These are phyloP conservation scores for Ilyonectria destructans DNA, from an alignment of 2,329 filamentous ascomycete species.

Conservation along the genomic window DNA sequence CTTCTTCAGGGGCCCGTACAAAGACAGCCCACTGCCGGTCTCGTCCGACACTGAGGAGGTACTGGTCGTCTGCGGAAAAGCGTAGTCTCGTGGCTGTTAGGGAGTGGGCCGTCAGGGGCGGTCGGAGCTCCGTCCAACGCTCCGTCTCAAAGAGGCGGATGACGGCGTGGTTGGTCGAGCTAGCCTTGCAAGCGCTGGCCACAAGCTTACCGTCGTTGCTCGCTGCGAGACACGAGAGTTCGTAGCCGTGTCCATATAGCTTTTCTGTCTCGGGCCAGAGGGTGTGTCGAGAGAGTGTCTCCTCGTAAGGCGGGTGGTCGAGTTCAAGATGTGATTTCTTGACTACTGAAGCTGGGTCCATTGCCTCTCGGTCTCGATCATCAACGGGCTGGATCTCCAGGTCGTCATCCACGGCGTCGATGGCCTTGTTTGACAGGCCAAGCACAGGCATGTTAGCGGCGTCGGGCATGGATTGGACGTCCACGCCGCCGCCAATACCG, in stretches of 20 bases:
- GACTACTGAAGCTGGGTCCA: conserved; percentile 70
- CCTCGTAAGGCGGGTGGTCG: conserved; percentile 87
- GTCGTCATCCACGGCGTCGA: conserved; percentile 72
- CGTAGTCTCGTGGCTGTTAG: conserved; percentile 87
- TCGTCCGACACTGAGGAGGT: conserved; percentile 89
- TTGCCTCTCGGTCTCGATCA: conserved; percentile 67
- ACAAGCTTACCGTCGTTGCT: conserved; percentile 83
- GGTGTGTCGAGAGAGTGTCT: conserved; percentile 89
- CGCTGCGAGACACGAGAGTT: conserved; percentile 89
- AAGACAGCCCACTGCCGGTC: conserved; percentile 95
- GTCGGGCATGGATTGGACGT: conserved; percentile 76
- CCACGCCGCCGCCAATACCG: conserved; percentile 65
- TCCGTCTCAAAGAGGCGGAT: conserved; percentile 91
- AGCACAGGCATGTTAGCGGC: conserved; percentile 96
- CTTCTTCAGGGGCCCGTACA: conserved; percentile 61
- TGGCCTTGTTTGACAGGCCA: conserved; percentile 95
- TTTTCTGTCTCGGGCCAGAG: conserved; percentile 98
- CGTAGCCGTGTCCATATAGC: conserved; percentile 97
- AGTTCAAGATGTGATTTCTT: conserved; percentile 76
- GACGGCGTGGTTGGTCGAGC: conserved; percentile 93
- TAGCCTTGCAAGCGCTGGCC: conserved; percentile 94
- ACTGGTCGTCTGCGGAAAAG: conserved; percentile 83
- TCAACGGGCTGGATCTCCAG: conserved; percentile 62
- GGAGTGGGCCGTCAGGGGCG: conserved; percentile 86
- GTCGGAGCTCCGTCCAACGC: conserved; percentile 89